These are phyloP conservation scores for Aspergillus cejpii DNA, from an alignment of 2,329 filamentous ascomycete genomes.

Conservation along the genomic window DNA sequence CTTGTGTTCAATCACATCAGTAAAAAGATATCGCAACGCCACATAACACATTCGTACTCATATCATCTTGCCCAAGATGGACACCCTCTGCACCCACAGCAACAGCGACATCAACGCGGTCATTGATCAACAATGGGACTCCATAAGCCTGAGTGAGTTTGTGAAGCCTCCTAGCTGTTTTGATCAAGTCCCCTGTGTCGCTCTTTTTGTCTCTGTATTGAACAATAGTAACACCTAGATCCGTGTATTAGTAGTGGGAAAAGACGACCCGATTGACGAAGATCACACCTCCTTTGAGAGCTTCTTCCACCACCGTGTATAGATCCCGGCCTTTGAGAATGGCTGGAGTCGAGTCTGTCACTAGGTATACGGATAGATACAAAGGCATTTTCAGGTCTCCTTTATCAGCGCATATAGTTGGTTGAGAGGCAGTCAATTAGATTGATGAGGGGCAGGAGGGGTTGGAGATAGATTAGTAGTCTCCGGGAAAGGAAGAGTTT, in stretches of 20 bases:
- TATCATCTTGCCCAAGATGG: slow-evolving; percentile 91
- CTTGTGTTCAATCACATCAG: slow-evolving; percentile 33
- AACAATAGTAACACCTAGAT: slow-evolving; percentile 65
- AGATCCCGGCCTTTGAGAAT: slow-evolving; percentile 70
- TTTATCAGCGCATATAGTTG: slow-evolving; percentile 3
- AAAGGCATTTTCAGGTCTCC: slow-evolving; percentile 39
- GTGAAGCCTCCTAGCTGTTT: slow-evolving; percentile 66
- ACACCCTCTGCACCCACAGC: slow-evolving; percentile 85
- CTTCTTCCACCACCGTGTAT: slow-evolving; percentile 64
- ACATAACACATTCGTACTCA: slow-evolving; percentile 50
- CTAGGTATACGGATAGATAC: slow-evolving; percentile 80
- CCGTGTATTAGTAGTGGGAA: no score
- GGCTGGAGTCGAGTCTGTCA: slow-evolving; percentile 84
- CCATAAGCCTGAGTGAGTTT: slow-evolving; percentile 58
- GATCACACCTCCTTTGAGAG: slow-evolving; percentile 66
- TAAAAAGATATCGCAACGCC: not conserved
- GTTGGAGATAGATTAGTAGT: no score
- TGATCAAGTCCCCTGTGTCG: slow-evolving; percentile 64
- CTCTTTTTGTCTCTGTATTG: slow-evolving; percentile 86
- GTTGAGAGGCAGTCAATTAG: not conserved
- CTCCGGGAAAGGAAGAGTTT: not conserved
- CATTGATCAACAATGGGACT: slow-evolving; percentile 85
- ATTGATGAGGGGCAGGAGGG: not conserved
- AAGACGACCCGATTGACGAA: no score
- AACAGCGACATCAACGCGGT: slow-evolving; percentile 80